A percentile compares a stretch with the other conserved stretches of the same genome.
These are phyloP conservation scores for Quercus mongolica DNA, from an alignment of 306 rosid species.

Conservation along the genomic window DNA sequence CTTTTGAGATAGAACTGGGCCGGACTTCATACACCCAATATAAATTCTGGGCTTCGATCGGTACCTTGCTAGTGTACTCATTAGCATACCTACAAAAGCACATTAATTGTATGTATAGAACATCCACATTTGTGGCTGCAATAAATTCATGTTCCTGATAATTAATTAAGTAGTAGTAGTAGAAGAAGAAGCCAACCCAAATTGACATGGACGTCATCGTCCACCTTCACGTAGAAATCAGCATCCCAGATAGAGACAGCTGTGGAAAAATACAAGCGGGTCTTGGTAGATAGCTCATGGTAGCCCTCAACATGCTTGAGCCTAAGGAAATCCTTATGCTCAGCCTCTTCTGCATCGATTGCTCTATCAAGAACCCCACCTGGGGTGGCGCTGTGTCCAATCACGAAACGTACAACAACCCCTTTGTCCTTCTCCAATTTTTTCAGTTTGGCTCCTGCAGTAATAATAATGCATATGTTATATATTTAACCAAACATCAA, in stretches of 20 bases:
- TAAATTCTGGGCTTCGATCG: constrained; percentile 68
- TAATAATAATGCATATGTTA: neutral
- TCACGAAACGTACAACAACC: constrained; percentile 75
- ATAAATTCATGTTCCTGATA: too few species aligned
- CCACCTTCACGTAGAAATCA: constrained; percentile 81
- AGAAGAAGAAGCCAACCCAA: constrained; percentile 33
- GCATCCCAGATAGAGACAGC: constrained; percentile 80
- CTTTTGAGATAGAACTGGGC: constrained; percentile 87
- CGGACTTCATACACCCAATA: constrained; percentile 97
- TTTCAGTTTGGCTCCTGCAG: constrained; percentile 48
- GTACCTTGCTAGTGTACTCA: constrained; percentile 51
- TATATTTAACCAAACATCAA: too few species aligned
- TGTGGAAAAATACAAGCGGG: constrained; percentile 69
- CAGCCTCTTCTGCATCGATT: constrained; percentile 66
- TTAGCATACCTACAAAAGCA: constrained; percentile 44
- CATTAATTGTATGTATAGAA: neutral
- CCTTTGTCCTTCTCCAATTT: constrained; percentile 79
- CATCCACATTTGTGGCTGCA: too few species aligned
- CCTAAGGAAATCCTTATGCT: constrained; percentile 68
- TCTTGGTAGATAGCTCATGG: constrained; percentile 82
- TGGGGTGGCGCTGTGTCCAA: constrained; percentile 65
- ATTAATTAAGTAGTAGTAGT: too few species aligned
- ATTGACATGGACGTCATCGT: constrained; percentile 84
- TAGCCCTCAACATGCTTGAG: constrained; percentile 82
- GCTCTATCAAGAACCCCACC: constrained; percentile 67